Conservation (phyloP, 139 green algal genomes). For the Haematococcus lacustris region DNA sequence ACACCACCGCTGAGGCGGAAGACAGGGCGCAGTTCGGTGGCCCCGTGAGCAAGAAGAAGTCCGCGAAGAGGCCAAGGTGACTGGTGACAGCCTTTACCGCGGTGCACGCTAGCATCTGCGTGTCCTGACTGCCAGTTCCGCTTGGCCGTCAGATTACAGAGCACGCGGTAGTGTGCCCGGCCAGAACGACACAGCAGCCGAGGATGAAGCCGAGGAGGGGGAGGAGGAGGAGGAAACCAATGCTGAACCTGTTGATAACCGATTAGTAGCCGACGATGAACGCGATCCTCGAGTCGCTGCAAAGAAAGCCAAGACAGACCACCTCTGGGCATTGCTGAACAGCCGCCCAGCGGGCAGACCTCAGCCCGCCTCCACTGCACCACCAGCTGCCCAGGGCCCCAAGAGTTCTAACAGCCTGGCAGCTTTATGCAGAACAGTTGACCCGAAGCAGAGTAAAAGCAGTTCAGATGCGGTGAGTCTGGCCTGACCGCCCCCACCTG, state of each 20-base stretch:
- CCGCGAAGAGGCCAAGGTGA: neutral
- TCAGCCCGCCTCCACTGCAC: neutral
- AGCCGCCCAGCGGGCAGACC: neutral
- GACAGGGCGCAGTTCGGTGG: slow-evolving; percentile 4
- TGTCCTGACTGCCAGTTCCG: neutral
- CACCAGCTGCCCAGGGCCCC: slow-evolving; percentile 7
- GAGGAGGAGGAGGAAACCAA: slow-evolving; percentile 2
- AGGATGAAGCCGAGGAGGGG: slow-evolving; percentile 9
- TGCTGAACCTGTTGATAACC: neutral
- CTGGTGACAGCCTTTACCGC: neutral
- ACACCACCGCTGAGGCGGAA: slow-evolving; percentile 30
- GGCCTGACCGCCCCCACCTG: too few relatives aligned
- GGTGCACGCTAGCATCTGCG: neutral
- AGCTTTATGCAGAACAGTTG: slow-evolving; percentile 19
- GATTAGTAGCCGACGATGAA: neutral
- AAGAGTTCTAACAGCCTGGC: slow-evolving; percentile 13
- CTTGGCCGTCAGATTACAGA: too few relatives aligned
- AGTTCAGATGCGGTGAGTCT: slow-evolving; percentile 23
- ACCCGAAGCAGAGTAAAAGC: slow-evolving; percentile 15
- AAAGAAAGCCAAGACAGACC: slow-evolving; percentile 20
- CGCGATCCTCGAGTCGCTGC: slow-evolving; percentile 4
- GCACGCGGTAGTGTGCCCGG: neutral
- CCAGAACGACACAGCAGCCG: neutral
- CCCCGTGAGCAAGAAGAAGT: neutral
- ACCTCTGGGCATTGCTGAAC: slow-evolving; percentile 8